Conservation (phyloP, 1,284 basidiomycete species). For the Ceratobasidium sp. region DNA sequence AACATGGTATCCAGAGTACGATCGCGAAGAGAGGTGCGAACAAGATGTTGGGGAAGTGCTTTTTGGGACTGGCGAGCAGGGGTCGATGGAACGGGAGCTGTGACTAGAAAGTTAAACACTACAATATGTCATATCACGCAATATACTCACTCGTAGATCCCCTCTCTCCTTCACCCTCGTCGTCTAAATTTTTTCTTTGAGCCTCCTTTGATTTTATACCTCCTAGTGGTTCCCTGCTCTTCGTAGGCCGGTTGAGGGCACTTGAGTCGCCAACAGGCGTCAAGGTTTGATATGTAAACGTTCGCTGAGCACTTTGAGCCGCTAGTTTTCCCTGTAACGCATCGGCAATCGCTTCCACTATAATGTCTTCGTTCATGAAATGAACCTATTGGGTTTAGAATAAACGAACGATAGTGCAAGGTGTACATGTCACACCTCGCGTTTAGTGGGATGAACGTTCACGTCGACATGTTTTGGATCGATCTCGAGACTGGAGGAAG, state of each 20-base stretch:
- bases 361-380: constrained; percentile 92
- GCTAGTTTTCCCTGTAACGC: constrained; percentile 76
- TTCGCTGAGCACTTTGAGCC: constrained; percentile 73
- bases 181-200: neutral
- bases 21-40: constrained; percentile 88
- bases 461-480: constrained; percentile 93
- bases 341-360: constrained; percentile 85
- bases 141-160: constrained; percentile 17
- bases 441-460: constrained; percentile 98
- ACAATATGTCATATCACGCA: neutral
- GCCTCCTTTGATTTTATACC: constrained; percentile 53
- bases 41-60: constrained; percentile 85
- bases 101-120: neutral
- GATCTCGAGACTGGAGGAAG: constrained; percentile 74
- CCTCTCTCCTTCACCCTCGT: constrained; percentile 28
- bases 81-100: constrained; percentile 56
- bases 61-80: constrained; percentile 62
- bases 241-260: neutral
- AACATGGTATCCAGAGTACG: constrained; percentile 96
- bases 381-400: constrained; percentile 68
- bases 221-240: constrained; percentile 51
- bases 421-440: constrained; percentile 67
- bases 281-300: constrained; percentile 81
- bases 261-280: constrained; percentile 31
- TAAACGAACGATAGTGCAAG: neutral